Evolutionary conservation across 306 rosid genomes (phyloP).

Genomic region (Canavalia ensiformis): DNA sequence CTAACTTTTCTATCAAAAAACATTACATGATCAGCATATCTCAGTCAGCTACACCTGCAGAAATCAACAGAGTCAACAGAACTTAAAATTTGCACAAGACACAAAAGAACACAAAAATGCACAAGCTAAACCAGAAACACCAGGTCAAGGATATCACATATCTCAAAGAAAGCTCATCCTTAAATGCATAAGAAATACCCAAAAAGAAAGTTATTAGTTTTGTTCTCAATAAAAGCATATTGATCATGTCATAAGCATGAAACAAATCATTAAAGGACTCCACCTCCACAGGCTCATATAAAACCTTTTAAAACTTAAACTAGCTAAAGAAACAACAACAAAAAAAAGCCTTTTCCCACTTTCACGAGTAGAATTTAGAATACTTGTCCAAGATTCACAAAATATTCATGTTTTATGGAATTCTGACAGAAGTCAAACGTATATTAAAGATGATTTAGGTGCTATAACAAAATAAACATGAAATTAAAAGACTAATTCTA

Average conservation of each 20-base stretch:
- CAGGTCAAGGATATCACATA: slow-evolving; percentile 2
- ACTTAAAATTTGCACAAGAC: slow-evolving; percentile 32
- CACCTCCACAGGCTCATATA: neutral
- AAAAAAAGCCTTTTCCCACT: neutral
- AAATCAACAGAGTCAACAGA: slow-evolving; percentile 35
- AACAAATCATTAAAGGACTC: neutral
- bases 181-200: slow-evolving; percentile 12
- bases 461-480: slow-evolving; percentile 14
- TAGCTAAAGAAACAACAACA: neutral
- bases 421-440: slow-evolving; percentile 3
- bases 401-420: neutral
- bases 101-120: slow-evolving; percentile 1
- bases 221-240: slow-evolving; percentile 7
- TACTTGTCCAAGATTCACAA: neutral
- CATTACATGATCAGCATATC: slow-evolving; percentile 39
- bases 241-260: neutral
- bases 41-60: slow-evolving; percentile 50
- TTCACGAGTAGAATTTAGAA: slow-evolving; percentile 7
- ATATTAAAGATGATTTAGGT: neutral
- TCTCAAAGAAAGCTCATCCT: slow-evolving; percentile 29
- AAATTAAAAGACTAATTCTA: neutral
- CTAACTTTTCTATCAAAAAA: slow-evolving; percentile 47
- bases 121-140: slow-evolving; percentile 23
- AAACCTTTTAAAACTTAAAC: slow-evolving; percentile 14
- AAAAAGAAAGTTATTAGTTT: neutral